Percentiles rank a stretch among this genome's conserved stretches.
phyloP scores from a whole-genome alignment of 129 eudicot species.

The Chrysanthemum makinoi region DNA sequence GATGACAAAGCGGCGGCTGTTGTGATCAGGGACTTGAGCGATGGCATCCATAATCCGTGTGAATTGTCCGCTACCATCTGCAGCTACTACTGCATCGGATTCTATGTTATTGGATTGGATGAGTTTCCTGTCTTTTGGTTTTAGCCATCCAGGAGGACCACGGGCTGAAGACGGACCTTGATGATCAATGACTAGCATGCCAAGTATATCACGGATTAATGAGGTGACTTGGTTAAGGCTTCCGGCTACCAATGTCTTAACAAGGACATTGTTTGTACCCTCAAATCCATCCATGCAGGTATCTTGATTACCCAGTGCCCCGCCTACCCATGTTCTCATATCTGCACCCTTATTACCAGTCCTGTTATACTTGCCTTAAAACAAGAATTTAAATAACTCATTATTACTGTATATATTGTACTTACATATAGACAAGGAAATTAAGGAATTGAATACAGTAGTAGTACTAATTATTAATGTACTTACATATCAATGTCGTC shows the following conservation, averaged over 20 bases:
- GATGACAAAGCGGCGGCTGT: conserved; percentile 48
- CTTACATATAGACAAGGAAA: no score
- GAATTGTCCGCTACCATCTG: conserved; percentile 72
- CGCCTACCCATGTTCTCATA: conserved; percentile 77
- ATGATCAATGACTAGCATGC: conserved; percentile 30
- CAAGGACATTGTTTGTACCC: conserved; percentile 53
- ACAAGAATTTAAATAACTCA: background rate
- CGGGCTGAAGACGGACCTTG: background rate
- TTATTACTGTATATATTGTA: no score
- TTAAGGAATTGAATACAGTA: no score
- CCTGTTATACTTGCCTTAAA: conserved; percentile 40
- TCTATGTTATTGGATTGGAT: conserved; percentile 40
- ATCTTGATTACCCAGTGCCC: conserved; percentile 77
- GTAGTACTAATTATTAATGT: no score
- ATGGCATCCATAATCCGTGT: conserved; percentile 61
- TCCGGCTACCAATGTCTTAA: conserved; percentile 45
- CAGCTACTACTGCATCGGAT: conserved; percentile 66
- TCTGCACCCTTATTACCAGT: conserved; percentile 66
- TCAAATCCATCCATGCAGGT: conserved; percentile 93
- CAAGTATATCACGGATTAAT: conserved; percentile 45
- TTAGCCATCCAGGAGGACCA: conserved; percentile 65
- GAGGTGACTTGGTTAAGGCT: conserved; percentile 56
- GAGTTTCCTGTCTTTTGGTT: conserved; percentile 42
- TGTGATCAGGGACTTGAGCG: conserved; percentile 47
- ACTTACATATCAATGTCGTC: no score